A percentile compares a stretch with the other conserved stretches of the same genome.
Evolutionary conservation across 208 protist species (phyloP).

Genomic region (Trypanosoma platydactyli): DNA sequence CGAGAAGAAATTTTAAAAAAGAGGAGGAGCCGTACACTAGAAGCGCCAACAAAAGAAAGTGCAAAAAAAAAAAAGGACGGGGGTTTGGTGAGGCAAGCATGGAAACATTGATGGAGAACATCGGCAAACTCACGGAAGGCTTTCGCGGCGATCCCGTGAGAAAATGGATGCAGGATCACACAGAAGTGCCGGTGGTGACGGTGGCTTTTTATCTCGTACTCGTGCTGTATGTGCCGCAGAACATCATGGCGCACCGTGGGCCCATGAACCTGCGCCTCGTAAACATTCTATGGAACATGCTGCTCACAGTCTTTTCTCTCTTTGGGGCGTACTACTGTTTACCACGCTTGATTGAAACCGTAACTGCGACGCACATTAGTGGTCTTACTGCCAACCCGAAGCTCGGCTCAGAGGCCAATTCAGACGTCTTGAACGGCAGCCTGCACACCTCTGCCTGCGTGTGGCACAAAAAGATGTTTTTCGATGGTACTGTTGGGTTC

Average conservation of each 20-base stretch:
- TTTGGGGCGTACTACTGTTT: constrained; percentile 58
- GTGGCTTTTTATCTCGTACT: constrained; percentile 54
- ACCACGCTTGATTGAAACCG: constrained; percentile 37
- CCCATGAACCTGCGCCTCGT: constrained; percentile 48
- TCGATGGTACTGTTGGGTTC: constrained; percentile 56
- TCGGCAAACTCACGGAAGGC: constrained; percentile 32
- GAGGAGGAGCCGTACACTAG: no score
- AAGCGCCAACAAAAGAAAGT: constrained; percentile 6
- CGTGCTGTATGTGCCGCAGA: constrained; percentile 58
- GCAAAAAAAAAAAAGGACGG: constrained; percentile 7
- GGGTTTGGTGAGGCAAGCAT: no score
- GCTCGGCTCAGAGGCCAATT: constrained; percentile 21
- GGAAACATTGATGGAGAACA: constrained; percentile 16
- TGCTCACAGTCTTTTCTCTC: constrained; percentile 76
- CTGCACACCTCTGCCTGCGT: constrained; percentile 54
- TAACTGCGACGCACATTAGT: constrained; percentile 37
- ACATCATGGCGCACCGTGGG: constrained; percentile 68
- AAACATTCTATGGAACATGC: constrained; percentile 79
- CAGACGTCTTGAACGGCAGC: constrained; percentile 26
- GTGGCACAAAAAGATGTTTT: constrained; percentile 54
- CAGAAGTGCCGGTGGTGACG: constrained; percentile 53
- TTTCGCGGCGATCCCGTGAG: constrained; percentile 44
- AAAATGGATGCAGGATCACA: constrained; percentile 55
- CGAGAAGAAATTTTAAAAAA: no score
- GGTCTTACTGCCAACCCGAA: constrained; percentile 9